phyloP scores from a whole-genome alignment of 352 stramenopile genomes.

The Phytopythium aichiense region DNA sequence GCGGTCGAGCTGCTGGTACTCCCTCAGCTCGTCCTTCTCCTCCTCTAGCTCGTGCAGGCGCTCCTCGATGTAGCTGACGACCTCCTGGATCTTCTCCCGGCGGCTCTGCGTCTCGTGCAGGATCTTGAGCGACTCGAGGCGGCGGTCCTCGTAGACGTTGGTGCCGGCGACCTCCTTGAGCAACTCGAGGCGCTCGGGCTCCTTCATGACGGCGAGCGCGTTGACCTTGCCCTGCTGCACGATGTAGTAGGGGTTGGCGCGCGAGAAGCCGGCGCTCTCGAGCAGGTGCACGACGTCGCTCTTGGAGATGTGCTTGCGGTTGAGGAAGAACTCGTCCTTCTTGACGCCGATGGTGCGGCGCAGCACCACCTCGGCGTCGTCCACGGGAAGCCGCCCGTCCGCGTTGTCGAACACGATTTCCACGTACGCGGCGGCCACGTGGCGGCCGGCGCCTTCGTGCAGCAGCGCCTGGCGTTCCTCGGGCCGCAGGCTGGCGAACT shows the following conservation, averaged over 20 bases:
- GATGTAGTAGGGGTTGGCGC: constrained; percentile 99
- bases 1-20: constrained; percentile 95
- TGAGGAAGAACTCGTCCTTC: constrained; percentile 99
- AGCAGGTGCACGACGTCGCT: constrained; percentile 97
- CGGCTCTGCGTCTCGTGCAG: constrained; percentile 95
- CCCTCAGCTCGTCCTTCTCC: constrained; percentile 98
- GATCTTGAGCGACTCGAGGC: constrained; percentile 95
- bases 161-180: constrained; percentile 99
- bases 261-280: constrained; percentile 98
- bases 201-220: constrained; percentile 97
- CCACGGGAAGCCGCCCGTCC: constrained; percentile 92
- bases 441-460: constrained; percentile 92
- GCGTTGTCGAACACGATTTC: constrained; percentile 99
- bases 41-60: constrained; percentile 93
- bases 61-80: constrained; percentile 94
- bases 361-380: constrained; percentile 93
- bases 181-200: constrained; percentile 94
- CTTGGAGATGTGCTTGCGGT: constrained; percentile 97
- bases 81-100: constrained; percentile 95
- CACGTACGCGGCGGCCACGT: constrained; percentile 97
- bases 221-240: constrained; percentile 99
- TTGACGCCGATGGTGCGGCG: constrained; percentile 98
- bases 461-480: constrained; percentile 93
- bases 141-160: constrained; percentile 99
- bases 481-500: constrained; percentile 89